phyloP scores from a whole-genome alignment of 768 basidiomycete species.

The Suillus variegatus region DNA sequence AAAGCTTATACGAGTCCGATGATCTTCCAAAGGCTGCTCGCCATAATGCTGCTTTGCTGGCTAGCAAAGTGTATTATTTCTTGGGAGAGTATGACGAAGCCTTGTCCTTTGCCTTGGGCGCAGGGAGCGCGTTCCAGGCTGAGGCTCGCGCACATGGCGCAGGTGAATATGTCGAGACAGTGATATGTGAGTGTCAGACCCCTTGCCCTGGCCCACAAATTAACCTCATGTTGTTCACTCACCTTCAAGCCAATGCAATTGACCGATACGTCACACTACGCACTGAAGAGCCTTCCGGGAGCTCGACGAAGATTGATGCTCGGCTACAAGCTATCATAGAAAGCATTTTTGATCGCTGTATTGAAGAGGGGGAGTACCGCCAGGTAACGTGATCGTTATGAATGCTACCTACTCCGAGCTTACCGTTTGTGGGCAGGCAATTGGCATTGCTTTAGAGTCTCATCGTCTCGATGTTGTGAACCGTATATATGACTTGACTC shows the following conservation, averaged over 20 bases:
- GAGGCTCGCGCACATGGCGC: slow-evolving; percentile 63
- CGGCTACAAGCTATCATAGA: slow-evolving; percentile 85
- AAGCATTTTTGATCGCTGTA: slow-evolving; percentile 82
- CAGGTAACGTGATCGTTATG: slow-evolving; percentile 51
- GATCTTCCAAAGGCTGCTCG: slow-evolving; percentile 74
- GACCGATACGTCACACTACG: slow-evolving; percentile 86
- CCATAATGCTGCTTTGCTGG: slow-evolving; percentile 84
- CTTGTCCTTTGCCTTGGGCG: slow-evolving; percentile 90
- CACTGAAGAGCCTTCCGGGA: slow-evolving; percentile 47
- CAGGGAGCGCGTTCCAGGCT: slow-evolving; percentile 81
- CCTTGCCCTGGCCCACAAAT: background rate
- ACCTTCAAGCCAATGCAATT: slow-evolving; percentile 81
- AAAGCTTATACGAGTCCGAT: slow-evolving; percentile 84
- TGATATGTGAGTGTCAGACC: slow-evolving; percentile 71
- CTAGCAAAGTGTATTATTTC: slow-evolving; percentile 99
- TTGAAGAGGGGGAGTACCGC: slow-evolving; percentile 86
- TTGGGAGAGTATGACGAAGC: slow-evolving; percentile 95
- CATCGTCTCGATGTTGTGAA: slow-evolving; percentile 85
- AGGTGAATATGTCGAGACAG: slow-evolving; percentile 92
- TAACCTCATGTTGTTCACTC: background rate
- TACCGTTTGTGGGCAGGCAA: slow-evolving; percentile 55
- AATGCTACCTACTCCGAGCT: background rate
- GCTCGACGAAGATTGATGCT: slow-evolving; percentile 69
- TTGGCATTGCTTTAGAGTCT: slow-evolving; percentile 94
- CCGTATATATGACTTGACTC: slow-evolving; percentile 68